These are phyloP conservation scores for Mycena haematopus DNA, from an alignment of 768 basidiomycete genomes.

Conservation along the genomic window DNA sequence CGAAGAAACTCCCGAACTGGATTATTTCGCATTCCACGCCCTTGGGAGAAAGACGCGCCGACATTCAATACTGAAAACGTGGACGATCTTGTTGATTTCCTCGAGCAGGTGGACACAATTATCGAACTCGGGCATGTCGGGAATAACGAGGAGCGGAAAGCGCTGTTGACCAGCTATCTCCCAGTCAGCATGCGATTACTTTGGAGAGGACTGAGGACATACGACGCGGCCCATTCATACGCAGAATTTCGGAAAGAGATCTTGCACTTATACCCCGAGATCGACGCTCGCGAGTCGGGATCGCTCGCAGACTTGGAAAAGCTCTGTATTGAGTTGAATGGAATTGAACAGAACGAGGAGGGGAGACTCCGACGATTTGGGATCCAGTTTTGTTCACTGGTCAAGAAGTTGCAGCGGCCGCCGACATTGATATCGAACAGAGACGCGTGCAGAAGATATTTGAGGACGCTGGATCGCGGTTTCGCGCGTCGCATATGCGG, in stretches of 20 bases:
- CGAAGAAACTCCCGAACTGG: not conserved
- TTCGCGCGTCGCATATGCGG: not conserved
- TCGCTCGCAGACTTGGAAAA: not conserved
- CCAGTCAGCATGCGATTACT: no score
- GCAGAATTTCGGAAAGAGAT: not conserved
- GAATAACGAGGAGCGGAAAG: slow-evolving; percentile 6
- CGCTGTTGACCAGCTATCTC: no score
- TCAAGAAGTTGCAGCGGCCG: slow-evolving; percentile 3
- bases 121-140: slow-evolving; percentile 4
- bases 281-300: not conserved
- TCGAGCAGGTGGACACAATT: slow-evolving; percentile 10
- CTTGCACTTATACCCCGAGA: not conserved
- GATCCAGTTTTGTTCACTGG: not conserved
- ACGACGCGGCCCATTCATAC: not conserved
- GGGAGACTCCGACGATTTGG: not conserved
- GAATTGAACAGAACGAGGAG: slow-evolving; percentile 2
- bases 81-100: slow-evolving; percentile 6
- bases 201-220: no score
- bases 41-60: slow-evolving; percentile 3
- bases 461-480: not conserved
- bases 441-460: slow-evolving; percentile 6
- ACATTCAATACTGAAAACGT: not conserved
- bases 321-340: not conserved
- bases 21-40: slow-evolving; percentile 2
- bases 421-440: not conserved